Conservation (phyloP, 176 grass and related monocot species). For the Oropetium thomaeum region DNA sequence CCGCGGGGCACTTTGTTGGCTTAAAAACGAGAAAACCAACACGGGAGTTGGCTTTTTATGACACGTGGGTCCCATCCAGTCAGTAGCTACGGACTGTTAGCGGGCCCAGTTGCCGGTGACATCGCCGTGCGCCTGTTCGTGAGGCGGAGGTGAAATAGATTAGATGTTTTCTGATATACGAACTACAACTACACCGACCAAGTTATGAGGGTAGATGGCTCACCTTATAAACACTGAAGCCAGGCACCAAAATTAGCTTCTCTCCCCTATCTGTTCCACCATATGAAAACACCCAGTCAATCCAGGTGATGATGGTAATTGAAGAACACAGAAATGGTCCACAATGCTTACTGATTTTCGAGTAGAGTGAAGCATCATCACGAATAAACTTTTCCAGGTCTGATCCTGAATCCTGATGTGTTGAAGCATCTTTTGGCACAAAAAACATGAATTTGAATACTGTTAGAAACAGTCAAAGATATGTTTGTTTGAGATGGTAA, state of each 20-base stretch:
- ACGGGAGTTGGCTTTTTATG: not conserved
- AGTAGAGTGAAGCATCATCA: slow-evolving; percentile 76
- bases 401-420: slow-evolving; percentile 81
- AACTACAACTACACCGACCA: no score
- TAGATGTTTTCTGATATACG: no score
- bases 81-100: not conserved
- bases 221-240: slow-evolving; percentile 65
- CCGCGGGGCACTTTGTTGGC: not conserved
- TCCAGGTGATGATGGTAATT: not conserved
- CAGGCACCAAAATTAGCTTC: slow-evolving; percentile 65
- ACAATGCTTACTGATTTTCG: slow-evolving; percentile 71
- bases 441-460: slow-evolving; percentile 1
- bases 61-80: not conserved
- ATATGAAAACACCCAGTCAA: slow-evolving; percentile 7
- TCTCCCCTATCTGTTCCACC: slow-evolving; percentile 66
- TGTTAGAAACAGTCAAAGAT: slow-evolving; percentile 1
- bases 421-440: slow-evolving; percentile 86
- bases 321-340: not conserved
- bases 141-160: not conserved
- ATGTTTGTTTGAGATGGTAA: not conserved
- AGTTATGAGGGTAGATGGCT: no score
- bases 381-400: slow-evolving; percentile 82
- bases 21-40: slow-evolving; percentile 45
- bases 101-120: not conserved
- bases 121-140: not conserved